phyloP scores from a whole-genome alignment of 139 green algal genomes.

The Haematococcus lacustris region DNA sequence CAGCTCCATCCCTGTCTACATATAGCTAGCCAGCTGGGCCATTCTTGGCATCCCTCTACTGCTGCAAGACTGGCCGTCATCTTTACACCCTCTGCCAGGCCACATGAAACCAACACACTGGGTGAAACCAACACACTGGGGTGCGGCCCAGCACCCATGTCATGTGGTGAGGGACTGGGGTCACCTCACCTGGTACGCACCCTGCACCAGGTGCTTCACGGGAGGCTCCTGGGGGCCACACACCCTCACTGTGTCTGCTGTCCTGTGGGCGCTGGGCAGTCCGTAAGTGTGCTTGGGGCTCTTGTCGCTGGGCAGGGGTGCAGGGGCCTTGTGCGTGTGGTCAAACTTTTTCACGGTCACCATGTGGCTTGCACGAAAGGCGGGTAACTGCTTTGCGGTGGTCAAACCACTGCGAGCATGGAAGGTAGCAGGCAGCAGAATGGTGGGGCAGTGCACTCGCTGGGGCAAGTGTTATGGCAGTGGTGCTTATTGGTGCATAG shows the following conservation, averaged over 20 bases:
- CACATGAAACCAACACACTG: too few species aligned
- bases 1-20: too few species aligned
- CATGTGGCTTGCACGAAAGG: conserved; percentile 20
- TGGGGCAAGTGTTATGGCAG: background rate
- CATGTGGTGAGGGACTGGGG: too few species aligned
- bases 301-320: conserved; percentile 22
- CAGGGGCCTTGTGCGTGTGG: background rate
- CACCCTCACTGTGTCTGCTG: conserved; percentile 13
- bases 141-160: too few species aligned
- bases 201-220: conserved; percentile 45
- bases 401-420: conserved; percentile 25
- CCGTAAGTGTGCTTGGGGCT: conserved; percentile 18
- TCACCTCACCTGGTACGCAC: conserved; percentile 33
- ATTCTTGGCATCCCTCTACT: too few species aligned
- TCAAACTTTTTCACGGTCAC: conserved; percentile 15
- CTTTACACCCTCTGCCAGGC: too few species aligned
- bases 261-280: conserved; percentile 20
- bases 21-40: too few species aligned
- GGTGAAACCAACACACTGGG: too few species aligned
- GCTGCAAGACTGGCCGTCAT: too few species aligned
- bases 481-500: background rate
- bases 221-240: conserved; percentile 33
- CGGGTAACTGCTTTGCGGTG: conserved; percentile 25
- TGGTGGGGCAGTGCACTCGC: background rate
- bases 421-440: background rate